Evolutionary conservation across 2,329 filamentous ascomycete species (phyloP).

Genomic region (Blumeria graminis): DNA sequence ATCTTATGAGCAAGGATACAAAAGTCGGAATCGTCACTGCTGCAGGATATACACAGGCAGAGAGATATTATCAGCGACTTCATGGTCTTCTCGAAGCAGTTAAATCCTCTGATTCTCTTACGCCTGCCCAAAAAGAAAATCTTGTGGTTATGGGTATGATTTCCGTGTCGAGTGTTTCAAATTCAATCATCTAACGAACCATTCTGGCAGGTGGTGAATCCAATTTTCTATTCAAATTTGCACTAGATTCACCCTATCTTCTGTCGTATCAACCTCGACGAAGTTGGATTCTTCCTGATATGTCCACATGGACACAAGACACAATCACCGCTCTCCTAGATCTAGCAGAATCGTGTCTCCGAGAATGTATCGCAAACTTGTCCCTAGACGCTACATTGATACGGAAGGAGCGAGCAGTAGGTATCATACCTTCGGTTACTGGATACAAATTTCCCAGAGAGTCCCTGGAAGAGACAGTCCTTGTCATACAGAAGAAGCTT

Average conservation of each 20-base stretch:
- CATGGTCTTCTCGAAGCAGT: conserved; percentile 71
- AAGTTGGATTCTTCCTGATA: conserved; percentile 55
- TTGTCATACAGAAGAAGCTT: conserved; percentile 80
- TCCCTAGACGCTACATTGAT: conserved; percentile 57
- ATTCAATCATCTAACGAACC: conserved; percentile 1
- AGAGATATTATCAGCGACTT: conserved; percentile 66
- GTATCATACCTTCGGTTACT: conserved; percentile 42
- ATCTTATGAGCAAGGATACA: conserved; percentile 53
- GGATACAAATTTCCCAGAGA: conserved; percentile 56
- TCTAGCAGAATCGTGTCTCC: conserved; percentile 62
- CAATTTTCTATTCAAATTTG: conserved; percentile 80
- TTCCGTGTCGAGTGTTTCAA: neutral
- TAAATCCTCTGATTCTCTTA: conserved; percentile 30
- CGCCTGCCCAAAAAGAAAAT: conserved; percentile 44
- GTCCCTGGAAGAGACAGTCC: conserved; percentile 80
- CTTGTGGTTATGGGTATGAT: conserved; percentile 56
- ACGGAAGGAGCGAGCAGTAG: conserved; percentile 71
- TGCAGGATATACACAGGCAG: conserved; percentile 74
- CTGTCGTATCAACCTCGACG: conserved; percentile 41
- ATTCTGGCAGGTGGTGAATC: conserved; percentile 46
- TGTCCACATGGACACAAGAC: conserved; percentile 50
- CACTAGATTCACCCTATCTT: conserved; percentile 35
- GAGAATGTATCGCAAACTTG: conserved; percentile 59
- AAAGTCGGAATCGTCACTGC: conserved; percentile 91
- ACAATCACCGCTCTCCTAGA: conserved; percentile 68